Base-by-base conservation (phyloP, 495 filamentous ascomycete genomes). In the Talaromyces ruber region DNA sequence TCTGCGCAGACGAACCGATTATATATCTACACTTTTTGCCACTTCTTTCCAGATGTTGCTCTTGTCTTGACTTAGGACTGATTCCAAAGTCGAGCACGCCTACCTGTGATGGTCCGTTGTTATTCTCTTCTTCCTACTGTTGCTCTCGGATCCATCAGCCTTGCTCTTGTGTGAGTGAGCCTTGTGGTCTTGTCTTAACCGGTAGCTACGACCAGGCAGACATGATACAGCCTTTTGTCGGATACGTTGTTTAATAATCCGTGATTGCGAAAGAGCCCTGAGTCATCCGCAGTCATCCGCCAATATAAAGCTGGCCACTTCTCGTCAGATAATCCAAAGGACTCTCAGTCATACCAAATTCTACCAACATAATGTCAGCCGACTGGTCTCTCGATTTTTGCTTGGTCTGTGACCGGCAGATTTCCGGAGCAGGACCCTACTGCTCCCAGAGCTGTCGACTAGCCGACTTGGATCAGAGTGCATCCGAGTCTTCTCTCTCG, bases 371-470 rank as follows among this genome's bases (percentile, higher is more conserved):
- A 14, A 87, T 86, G 78, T 83, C 89, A 65, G 87, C 90, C 71
- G 86, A 86, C 64, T 97, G 93, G 92, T 91, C 88, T 64, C 89
- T 86, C 65, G 91, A 97, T 73, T 96, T 90, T 83, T 98, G 93
- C 79, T 86, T 98, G 63, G 86, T 87, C 80, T 98, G 93, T 81
- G 93, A 97, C 75, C 85, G 86, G 72, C 90, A 96, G 74, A 94
- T 88, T 61, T 67, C 79, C 22, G 88, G 88, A 63, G 82, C 82
- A 63, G 85, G 83, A 67, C 79, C 84, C 26, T 98, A 97, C 77
- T 98, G 93, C 84, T 96, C 92, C 26, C 92, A 98, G 78, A 84
- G 88, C 25, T 98, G 93, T 79, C 84, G 91, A 47, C 80, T 97
- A 51, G 88, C 90, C 58, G 94, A 97, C 71, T 82, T 93, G 64